phyloP scores from a whole-genome alignment of 129 eudicot genomes.

The Flaveria robusta region DNA sequence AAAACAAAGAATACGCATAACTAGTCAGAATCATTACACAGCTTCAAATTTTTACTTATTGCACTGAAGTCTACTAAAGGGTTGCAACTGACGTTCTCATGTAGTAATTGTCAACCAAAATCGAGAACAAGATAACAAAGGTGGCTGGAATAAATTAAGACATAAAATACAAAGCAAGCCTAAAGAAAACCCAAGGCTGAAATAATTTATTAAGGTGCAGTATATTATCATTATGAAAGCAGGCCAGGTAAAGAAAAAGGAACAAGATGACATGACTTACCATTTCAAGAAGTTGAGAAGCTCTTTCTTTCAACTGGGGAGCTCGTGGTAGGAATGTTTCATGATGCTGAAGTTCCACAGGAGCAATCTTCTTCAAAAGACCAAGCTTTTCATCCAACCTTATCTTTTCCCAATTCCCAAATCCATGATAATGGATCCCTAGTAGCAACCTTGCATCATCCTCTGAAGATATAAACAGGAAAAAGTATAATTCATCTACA shows the following conservation, averaged over 20 bases:
- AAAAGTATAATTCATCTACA: slow-evolving; percentile 5
- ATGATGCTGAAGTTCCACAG: slow-evolving; percentile 97
- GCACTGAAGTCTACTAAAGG: slow-evolving; percentile 12
- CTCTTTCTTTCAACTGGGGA: slow-evolving; percentile 94
- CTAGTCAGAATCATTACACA: neutral
- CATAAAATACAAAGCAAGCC: slow-evolving; percentile 1
- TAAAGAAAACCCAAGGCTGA: neutral
- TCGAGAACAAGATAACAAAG: neutral
- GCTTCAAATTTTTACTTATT: neutral
- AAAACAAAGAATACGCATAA: neutral
- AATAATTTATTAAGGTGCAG: neutral
- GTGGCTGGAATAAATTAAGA: neutral
- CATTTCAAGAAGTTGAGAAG: slow-evolving; percentile 95
- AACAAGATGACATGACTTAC: slow-evolving; percentile 43
- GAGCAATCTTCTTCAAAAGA: slow-evolving; percentile 91
- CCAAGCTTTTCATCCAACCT: slow-evolving; percentile 88
- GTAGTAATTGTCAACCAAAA: slow-evolving; percentile 7
- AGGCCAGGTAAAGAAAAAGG: neutral
- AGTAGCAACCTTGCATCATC: slow-evolving; percentile 95
- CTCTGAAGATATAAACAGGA: slow-evolving; percentile 48
- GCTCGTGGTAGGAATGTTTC: slow-evolving; percentile 98
- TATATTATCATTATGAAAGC: neutral
- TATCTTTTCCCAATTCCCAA: slow-evolving; percentile 98
- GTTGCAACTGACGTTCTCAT: slow-evolving; percentile 17
- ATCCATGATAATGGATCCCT: slow-evolving; percentile 92